Percentiles rank a stretch among this genome's conserved stretches.
Evolutionary conservation across 306 rosid genomes (phyloP).

Genomic region (Mimosa pudica): DNA sequence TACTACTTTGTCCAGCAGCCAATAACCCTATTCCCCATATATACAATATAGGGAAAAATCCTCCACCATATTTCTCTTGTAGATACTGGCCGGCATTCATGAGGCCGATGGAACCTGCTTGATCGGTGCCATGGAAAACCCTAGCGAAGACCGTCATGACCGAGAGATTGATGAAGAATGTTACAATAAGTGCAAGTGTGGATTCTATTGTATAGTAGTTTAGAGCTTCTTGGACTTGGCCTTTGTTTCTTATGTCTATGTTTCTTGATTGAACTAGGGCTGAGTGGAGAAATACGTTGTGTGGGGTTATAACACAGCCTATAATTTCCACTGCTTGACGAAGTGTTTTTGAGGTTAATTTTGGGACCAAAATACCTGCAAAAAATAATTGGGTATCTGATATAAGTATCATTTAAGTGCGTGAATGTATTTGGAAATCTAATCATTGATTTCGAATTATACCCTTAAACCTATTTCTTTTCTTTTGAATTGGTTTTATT

Average conservation of each 20-base stretch:
- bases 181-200: conserved; percentile 55
- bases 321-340: conserved; percentile 55
- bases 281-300: conserved; percentile 55
- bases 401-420: too few species aligned
- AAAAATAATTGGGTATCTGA: background rate
- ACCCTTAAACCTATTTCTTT: too few species aligned
- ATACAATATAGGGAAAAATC: conserved; percentile 64
- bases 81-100: conserved; percentile 76
- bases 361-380: conserved; percentile 51
- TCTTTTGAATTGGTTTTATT: too few species aligned
- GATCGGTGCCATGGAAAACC: conserved; percentile 58
- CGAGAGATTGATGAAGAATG: conserved; percentile 61
- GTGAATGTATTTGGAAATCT: too few species aligned
- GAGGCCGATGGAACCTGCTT: conserved; percentile 58
- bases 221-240: conserved; percentile 60
- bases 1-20: conserved; percentile 83
- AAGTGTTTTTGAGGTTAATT: conserved; percentile 43
- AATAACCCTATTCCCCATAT: conserved; percentile 77
- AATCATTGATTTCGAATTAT: too few species aligned
- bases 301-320: conserved; percentile 55
- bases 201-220: conserved; percentile 79
- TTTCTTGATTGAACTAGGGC: conserved; percentile 54
- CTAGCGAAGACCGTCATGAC: conserved; percentile 68
- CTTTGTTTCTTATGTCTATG: conserved; percentile 48
- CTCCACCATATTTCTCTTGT: conserved; percentile 67